A percentile compares a stretch with the other conserved stretches of the same genome.
These are phyloP conservation scores for Daucus carota DNA, from an alignment of 129 eudicot genomes.

Conservation along the genomic window DH1_v3.0 NC_030382.2:35069501-35070000, in stretches of 20 bases:
- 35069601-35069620: conserved; percentile 75
- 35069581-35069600: conserved; percentile 91
- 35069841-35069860: background rate
- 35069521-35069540: background rate
- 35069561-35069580: conserved; percentile 42
- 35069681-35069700: background rate
- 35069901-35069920: background rate
- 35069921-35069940: background rate
- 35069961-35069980: no score
- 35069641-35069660: conserved; percentile 85
- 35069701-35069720: background rate
- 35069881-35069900: conserved; percentile 1
- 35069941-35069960: background rate
- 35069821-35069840: background rate
- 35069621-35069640: conserved; percentile 87
- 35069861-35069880: background rate
- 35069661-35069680: conserved; percentile 98
- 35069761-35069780: background rate
- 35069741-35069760: background rate
- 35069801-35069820: background rate
- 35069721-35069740: background rate
- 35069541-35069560: background rate
- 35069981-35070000: background rate
- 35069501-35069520: background rate
- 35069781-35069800: background rate